These are phyloP conservation scores for Fusarium scirpi DNA, from an alignment of 2,329 filamentous ascomycete species.

Conservation along the genomic window DNA sequence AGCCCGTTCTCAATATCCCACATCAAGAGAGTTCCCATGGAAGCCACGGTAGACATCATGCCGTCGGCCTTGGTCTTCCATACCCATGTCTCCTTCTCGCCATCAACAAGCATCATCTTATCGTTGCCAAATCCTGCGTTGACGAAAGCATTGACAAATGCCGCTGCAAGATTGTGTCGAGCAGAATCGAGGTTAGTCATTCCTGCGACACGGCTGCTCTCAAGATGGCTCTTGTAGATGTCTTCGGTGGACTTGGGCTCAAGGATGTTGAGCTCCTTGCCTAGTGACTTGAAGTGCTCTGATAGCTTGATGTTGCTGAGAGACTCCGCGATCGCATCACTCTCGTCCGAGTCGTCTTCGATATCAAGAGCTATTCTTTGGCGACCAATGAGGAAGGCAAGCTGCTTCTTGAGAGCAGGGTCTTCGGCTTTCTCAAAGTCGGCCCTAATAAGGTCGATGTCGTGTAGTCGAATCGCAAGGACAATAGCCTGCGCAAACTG, in stretches of 20 bases:
- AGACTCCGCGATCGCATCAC: slow-evolving; percentile 82
- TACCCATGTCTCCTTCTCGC: slow-evolving; percentile 92
- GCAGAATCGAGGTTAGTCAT: slow-evolving; percentile 96
- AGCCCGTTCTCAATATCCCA: slow-evolving; percentile 95
- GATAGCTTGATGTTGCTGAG: slow-evolving; percentile 88
- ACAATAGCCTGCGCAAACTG: slow-evolving; percentile 94
- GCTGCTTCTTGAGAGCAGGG: slow-evolving; percentile 87
- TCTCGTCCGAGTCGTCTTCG: slow-evolving; percentile 74
- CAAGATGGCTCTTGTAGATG: slow-evolving; percentile 98
- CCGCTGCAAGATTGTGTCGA: slow-evolving; percentile 93
- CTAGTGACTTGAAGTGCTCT: slow-evolving; percentile 92
- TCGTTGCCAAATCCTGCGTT: slow-evolving; percentile 96
- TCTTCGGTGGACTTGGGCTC: slow-evolving; percentile 98
- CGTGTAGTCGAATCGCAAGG: slow-evolving; percentile 92
- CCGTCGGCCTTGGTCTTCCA: slow-evolving; percentile 99
- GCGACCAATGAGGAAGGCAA: slow-evolving; percentile 91
- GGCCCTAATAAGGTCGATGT: slow-evolving; percentile 81
- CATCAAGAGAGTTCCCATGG: slow-evolving; percentile 87
- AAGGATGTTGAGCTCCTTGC: slow-evolving; percentile 95
- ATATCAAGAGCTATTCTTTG: slow-evolving; percentile 88
- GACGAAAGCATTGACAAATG: slow-evolving; percentile 96
- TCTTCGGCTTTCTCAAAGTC: slow-evolving; percentile 87
- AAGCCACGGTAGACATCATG: slow-evolving; percentile 96
- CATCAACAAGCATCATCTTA: slow-evolving; percentile 95
- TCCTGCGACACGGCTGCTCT: slow-evolving; percentile 91